Conservation (phyloP, 1,284 basidiomycete genomes). For the Pascua sp. region DNA sequence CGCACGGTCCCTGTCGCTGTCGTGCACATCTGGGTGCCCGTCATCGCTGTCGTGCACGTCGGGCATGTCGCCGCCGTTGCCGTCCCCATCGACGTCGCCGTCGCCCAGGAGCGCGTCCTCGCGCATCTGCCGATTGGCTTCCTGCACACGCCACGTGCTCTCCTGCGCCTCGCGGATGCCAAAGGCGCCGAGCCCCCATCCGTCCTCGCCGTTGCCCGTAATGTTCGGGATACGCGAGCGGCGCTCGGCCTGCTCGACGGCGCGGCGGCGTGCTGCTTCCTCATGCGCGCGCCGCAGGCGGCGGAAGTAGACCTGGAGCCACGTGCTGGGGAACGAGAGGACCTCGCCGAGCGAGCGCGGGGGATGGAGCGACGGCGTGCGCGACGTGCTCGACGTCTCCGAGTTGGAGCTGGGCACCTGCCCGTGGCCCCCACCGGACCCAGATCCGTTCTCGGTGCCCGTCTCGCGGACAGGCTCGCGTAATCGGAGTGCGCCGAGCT, state of each 20-base stretch:
- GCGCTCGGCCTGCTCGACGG: conserved; percentile 39
- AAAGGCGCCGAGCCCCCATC: conserved; percentile 69
- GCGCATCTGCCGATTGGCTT: conserved; percentile 37
- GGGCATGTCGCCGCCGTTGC: conserved; percentile 52
- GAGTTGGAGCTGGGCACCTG: conserved; percentile 28
- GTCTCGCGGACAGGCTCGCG: conserved; percentile 3
- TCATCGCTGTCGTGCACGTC: conserved; percentile 1
- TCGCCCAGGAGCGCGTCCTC: conserved; percentile 26
- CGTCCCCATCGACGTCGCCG: conserved; percentile 44
- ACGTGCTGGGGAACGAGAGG: conserved; percentile 41
- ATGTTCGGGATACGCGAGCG: conserved; percentile 36
- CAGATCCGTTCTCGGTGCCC: neutral
- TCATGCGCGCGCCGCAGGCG: conserved; percentile 46
- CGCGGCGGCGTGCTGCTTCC: conserved; percentile 42
- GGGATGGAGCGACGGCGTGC: conserved; percentile 40
- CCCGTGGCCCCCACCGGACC: conserved; percentile 5
- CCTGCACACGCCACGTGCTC: conserved; percentile 37
- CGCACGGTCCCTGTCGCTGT: neutral
- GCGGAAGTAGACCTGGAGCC: conserved; percentile 43
- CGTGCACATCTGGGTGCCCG: neutral
- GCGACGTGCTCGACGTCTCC: conserved; percentile 45
- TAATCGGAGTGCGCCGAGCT: conserved; percentile 14
- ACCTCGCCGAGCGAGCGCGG: conserved; percentile 34
- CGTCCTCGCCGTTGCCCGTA: conserved; percentile 12
- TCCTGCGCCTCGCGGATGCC: conserved; percentile 56